Base-by-base conservation (phyloP, 345 rosid species). In the Salix caprea region DNA sequence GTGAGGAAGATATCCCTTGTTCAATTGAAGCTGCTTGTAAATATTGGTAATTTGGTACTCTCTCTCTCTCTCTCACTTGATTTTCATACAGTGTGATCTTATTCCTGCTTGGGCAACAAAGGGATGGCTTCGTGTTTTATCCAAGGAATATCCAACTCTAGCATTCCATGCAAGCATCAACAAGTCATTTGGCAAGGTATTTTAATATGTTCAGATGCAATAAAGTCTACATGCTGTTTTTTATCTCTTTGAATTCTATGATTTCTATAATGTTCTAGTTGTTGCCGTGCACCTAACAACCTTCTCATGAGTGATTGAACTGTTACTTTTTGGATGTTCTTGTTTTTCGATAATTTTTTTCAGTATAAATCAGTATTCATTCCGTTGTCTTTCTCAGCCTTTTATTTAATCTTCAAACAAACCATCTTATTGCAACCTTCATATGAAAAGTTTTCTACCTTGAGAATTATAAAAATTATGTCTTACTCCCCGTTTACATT, bases 81-180 rank as follows among this genome's bases (percentile, higher is more conserved):
- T 40, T 52, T 40, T 54, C 77, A 73, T 13, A 34, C 86, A 95
- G 98, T 96, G 98, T 71, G 99, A 96, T 88, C 97, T 96, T 72
- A 82, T 93, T 44, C 99, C 98, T 62, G 94, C 98, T 56, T 96
- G 98, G 99, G 91, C 94, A 67, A 96, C 99, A 28, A 93, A 92
- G 84, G 91, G 90, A 48, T 96, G 98, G 98, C 93, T 96, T 71
- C 86, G 97, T 77, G 79, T 87, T 56, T 81, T 96, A 82, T 93
- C 98, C 73, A 93, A 89, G 86, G 96, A 93, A 77, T 93, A 91
- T 81, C 98, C 99, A 80, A 91, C 93, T 77, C 83, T 96, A 69
- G 99, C 99, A 19, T 96, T 96, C 86, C 99, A 96, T 87, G 99
- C 99, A 13, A 92, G 99, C 58, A 79, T 92, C 61, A 93, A 84